A percentile compares a stretch with the other conserved stretches of the same genome.
These are phyloP conservation scores for Neurospora tetraspora DNA, from an alignment of 495 filamentous ascomycete species.

Conservation along the genomic window DNA sequence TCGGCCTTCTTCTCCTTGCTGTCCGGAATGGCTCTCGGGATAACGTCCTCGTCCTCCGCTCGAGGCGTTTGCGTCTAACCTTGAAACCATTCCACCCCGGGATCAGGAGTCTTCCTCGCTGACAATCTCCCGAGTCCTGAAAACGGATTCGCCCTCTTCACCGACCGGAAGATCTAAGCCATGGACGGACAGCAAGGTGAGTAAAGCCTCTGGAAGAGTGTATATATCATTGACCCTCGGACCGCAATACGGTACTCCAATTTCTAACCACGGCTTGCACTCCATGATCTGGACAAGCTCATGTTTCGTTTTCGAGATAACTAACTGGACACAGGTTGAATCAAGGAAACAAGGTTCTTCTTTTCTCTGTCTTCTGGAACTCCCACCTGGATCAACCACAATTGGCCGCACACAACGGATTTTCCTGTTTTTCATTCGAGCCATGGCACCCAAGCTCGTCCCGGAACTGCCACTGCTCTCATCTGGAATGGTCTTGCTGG, in stretches of 20 bases:
- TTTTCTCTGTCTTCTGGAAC: neutral
- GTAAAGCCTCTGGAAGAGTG: conserved; percentile 27
- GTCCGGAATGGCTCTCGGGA: conserved; percentile 19
- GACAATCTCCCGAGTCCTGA: conserved; percentile 3
- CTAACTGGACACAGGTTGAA: conserved; percentile 18
- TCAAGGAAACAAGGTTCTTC: neutral
- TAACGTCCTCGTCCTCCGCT: neutral
- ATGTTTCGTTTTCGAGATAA: conserved; percentile 6
- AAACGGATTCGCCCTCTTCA: conserved; percentile 4
- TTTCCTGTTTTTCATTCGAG: neutral
- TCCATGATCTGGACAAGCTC: neutral
- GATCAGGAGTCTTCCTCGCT: conserved; percentile 6
- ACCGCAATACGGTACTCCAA: conserved; percentile 20
- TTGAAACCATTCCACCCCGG: neutral
- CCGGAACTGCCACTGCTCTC: neutral
- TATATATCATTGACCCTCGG: conserved; percentile 34
- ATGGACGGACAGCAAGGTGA: conserved; percentile 41
- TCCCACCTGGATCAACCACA: neutral
- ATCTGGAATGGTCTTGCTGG: neutral
- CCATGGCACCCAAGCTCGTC: neutral
- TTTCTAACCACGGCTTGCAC: conserved; percentile 7
- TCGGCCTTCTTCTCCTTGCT: conserved; percentile 17
- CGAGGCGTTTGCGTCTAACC: conserved; percentile 1
- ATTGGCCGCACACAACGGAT: neutral
- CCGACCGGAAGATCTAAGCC: conserved; percentile 23